Base-by-base conservation (phyloP, 2,329 filamentous ascomycete species). In the Epichloe bromicola region DNA sequence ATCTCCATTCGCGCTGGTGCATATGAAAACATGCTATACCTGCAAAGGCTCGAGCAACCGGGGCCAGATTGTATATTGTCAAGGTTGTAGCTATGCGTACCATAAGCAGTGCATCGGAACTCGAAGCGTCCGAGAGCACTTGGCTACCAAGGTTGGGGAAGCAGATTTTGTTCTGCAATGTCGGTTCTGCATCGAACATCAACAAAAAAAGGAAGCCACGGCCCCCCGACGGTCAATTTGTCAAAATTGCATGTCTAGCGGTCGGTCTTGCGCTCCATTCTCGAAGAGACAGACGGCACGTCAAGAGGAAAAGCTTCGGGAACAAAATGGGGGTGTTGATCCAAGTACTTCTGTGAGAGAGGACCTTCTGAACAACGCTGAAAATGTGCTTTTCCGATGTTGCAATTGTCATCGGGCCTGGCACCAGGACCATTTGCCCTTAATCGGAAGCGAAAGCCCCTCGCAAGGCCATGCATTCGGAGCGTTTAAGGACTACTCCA, bases 141-240 rank as follows among this genome's bases (percentile, higher is more conserved):
- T 93, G 37, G 88, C 88, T 10, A 97, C 89, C 23, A 98, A 97
- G 64, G 68, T 96, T 49, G 82, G 74, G 2, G 73, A 84, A 1
- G 80, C 84, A 2, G 68, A 84, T 38, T 97, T 95, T 59, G 83
- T 98, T 15, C 70, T 98, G 39, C 93, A 98, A 63, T 98, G 93
- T 68, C 84, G 82, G 57, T 85, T 83, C 51, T 98, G 93, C 63
- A 76, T 97, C 55, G 83, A 83, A 3, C 62, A 76, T 19, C 75
- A 82, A 44, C 71, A 73, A 54, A 82, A 61, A 61, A 90, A 86
- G 60, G 88, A 96, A 56, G 55, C 60, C 0, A 74, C 72, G 17
- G 82, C 83, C 90, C 93, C 0, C 0, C 75, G 82, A 54, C 76
- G 88, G 44, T 80, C 83, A 52, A 71, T 71, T 44, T 98, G 94